A percentile compares a stretch with the other conserved stretches of the same genome.
Evolutionary conservation across 352 stramenopile genomes (phyloP).

Genomic region (Phytophthora palmivora): DNA sequence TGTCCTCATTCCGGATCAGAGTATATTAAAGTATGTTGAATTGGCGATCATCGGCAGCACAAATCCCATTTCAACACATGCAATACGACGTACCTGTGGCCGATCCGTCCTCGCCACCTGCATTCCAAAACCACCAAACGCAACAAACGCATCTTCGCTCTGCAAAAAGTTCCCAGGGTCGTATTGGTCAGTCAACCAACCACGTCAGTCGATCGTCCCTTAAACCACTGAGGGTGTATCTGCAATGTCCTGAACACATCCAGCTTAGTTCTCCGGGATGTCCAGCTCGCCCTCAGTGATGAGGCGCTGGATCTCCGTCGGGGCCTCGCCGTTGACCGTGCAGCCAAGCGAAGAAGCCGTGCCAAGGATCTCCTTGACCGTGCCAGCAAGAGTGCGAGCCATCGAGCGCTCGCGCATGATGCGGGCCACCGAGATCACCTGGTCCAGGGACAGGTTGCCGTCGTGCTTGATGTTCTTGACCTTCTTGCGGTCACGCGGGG

Average conservation of each 20-base stretch:
- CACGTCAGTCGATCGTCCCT: conserved; percentile 14
- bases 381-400: conserved; percentile 95
- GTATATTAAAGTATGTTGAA: conserved; percentile 88
- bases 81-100: conserved; percentile 25
- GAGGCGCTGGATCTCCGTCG: conserved; percentile 95
- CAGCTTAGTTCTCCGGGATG: conserved; percentile 96
- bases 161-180: conserved; percentile 38
- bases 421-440: conserved; percentile 98
- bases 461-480: conserved; percentile 99
- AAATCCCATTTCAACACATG: conserved; percentile 21
- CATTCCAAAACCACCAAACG: conserved; percentile 14
- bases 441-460: conserved; percentile 99
- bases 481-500: conserved; percentile 99
- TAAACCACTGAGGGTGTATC: conserved; percentile 12
- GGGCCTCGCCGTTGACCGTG: conserved; percentile 98
- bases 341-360: conserved; percentile 99
- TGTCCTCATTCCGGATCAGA: conserved; percentile 77
- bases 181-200: conserved; percentile 37
- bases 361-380: conserved; percentile 99
- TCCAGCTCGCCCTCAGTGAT: conserved; percentile 98
- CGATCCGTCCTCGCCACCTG: conserved; percentile 14
- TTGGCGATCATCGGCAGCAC: conserved; percentile 61
- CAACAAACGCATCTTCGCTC: conserved; percentile 34
- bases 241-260: conserved; percentile 13
- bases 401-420: conserved; percentile 98